Evolutionary conservation across 2,329 filamentous ascomycete species (phyloP).

Genomic region (Aureobasidium sp.): DNA sequence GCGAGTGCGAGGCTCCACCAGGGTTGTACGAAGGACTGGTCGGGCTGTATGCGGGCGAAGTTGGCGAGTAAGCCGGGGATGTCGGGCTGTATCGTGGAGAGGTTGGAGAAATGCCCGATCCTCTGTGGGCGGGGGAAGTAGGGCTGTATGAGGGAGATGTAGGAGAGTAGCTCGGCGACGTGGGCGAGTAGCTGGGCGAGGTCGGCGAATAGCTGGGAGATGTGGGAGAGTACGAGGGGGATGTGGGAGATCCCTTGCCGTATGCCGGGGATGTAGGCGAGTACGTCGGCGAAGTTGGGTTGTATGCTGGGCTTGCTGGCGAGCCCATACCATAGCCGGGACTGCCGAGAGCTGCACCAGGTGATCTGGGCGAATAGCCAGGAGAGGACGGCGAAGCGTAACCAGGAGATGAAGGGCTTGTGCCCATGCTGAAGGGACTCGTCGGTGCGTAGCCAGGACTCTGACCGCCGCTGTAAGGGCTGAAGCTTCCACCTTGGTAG

Average conservation of each 20-base stretch:
- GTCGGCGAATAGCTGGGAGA: constrained; percentile 57
- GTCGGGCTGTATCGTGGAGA: constrained; percentile 56
- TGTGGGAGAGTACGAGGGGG: constrained; percentile 67
- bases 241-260: constrained; percentile 37
- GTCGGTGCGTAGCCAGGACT: constrained; percentile 63
- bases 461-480: constrained; percentile 57
- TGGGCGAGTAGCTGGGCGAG: constrained; percentile 67
- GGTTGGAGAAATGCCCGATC: constrained; percentile 43
- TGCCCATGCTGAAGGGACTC: constrained; percentile 63
- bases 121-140: constrained; percentile 41
- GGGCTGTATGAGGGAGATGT: constrained; percentile 32
- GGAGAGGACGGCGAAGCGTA: constrained; percentile 31
- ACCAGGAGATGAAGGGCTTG: constrained; percentile 54
- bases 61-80: constrained; percentile 49
- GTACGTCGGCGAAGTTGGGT: constrained; percentile 30
- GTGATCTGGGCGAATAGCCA: constrained; percentile 27
- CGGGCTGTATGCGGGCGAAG: constrained; percentile 40
- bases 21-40: constrained; percentile 29
- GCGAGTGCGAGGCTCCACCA: constrained; percentile 31
- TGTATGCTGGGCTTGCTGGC: constrained; percentile 48
- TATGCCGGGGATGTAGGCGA: constrained; percentile 32
- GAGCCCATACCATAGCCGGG: constrained; percentile 48
- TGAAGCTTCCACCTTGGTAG: constrained; percentile 62
- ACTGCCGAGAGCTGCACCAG: constrained; percentile 50
- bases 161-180: constrained; percentile 44